Base-by-base conservation (phyloP, 2,329 filamentous ascomycete species). In the Arthroderma uncinatum region DNA sequence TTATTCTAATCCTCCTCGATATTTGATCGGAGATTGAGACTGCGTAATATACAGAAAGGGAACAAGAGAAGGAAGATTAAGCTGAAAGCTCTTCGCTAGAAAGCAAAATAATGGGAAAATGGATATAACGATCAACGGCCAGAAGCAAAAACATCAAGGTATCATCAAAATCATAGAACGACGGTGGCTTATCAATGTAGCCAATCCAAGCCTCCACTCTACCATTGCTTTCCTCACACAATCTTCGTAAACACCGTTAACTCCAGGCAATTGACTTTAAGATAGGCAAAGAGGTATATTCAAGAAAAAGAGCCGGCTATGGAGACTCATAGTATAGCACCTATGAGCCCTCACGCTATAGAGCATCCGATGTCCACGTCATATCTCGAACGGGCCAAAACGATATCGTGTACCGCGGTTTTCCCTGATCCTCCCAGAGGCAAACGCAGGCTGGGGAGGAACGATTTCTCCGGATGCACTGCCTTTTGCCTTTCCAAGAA, bases 401-500 rank as follows among this genome's bases (percentile, higher is more conserved):
- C 33, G 16, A 19, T 55, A 44, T 8, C 37, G 33, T 55, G 37
- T 21, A 5, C 39, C 7, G 12, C 40, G 19, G 12, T n/a, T 53
- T n/a, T 39, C 30, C 7, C 25, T 57, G 25, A 23, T 40, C 3
- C 9, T 42, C 48, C 21, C 44, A 10, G 44, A 25, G 4, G 36
- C 56, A 36, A 53, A 48, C 9, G 57, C 36, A 21, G 58, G 55
- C 2, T 56, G 56, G n/a, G 56, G 52, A 19, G 58, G 34, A 16
- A 33, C 57, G 44, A 28, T 33, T 9, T 59, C 58, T 25, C 57
- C 67, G 71, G 67, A 73, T 70, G 56, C 59, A n/a, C 44, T 48
- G 42, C 78, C 79, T 68, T 79, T 80, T 63, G 91, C 85, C 54
- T 86, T 86, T 1, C 91, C 90, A 39, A 97, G 77, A 62, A 98